Conservation (phyloP, 2,329 filamentous ascomycete species). For the Sporothrix phasma region DNA sequence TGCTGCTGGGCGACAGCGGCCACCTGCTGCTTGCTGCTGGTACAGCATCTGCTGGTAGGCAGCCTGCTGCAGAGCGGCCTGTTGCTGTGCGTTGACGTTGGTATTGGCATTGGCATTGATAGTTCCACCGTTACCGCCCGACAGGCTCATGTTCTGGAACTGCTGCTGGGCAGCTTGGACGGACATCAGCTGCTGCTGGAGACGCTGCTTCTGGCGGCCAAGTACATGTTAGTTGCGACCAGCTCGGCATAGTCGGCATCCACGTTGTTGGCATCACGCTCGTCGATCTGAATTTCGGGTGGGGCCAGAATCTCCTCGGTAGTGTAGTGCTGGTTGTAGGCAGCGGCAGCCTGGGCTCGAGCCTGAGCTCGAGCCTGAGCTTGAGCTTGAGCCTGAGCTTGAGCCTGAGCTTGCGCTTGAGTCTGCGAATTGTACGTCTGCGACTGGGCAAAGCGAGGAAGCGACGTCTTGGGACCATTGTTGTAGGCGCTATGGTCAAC, state of each 20-base stretch:
- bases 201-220: slow-evolving; percentile 91
- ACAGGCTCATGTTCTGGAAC: slow-evolving; percentile 64
- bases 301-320: slow-evolving; percentile 85
- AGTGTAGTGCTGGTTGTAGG: slow-evolving; percentile 45
- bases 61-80: slow-evolving; percentile 9
- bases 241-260: slow-evolving; percentile 86
- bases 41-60: slow-evolving; percentile 48
- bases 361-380: background rate
- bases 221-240: slow-evolving; percentile 80
- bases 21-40: slow-evolving; percentile 43
- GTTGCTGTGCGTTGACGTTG: slow-evolving; percentile 23
- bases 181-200: slow-evolving; percentile 83
- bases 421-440: slow-evolving; percentile 23
- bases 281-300: slow-evolving; percentile 65
- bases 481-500: slow-evolving; percentile 34
- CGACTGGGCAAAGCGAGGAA: slow-evolving; percentile 33
- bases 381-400: background rate
- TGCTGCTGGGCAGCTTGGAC: slow-evolving; percentile 77
- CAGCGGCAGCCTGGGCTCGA: background rate
- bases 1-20: slow-evolving; percentile 55
- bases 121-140: slow-evolving; percentile 31
- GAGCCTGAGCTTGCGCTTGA: slow-evolving; percentile 25
- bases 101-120: slow-evolving; percentile 36
- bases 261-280: slow-evolving; percentile 60
- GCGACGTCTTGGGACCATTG: slow-evolving; percentile 47